Conservation (phyloP, 1,284 basidiomycete species). For the Ceratobasidium sp. region DNA sequence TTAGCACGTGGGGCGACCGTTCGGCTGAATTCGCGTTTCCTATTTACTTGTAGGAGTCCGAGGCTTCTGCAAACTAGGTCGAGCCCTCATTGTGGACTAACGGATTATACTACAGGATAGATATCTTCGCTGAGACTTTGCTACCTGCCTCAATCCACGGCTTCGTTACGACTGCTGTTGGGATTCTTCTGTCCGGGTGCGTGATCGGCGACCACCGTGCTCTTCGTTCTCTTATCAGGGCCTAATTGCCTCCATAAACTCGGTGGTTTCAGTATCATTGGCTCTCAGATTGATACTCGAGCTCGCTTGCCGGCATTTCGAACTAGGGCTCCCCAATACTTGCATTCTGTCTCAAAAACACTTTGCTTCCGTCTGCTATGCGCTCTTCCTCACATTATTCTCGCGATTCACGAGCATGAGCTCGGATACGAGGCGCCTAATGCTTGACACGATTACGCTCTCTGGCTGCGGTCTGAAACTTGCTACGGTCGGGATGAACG, state of each 20-base stretch:
- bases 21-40: slow-evolving; percentile 64
- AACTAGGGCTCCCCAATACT: slow-evolving; percentile 1
- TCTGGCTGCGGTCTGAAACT: slow-evolving; percentile 61
- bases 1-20: slow-evolving; percentile 61
- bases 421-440: slow-evolving; percentile 51
- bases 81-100: not conserved
- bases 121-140: slow-evolving; percentile 64
- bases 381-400: slow-evolving; percentile 57
- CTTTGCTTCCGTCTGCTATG: slow-evolving; percentile 59
- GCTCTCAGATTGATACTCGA: slow-evolving; percentile 61
- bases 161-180: slow-evolving; percentile 60
- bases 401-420: slow-evolving; percentile 47
- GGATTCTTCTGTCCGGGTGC: slow-evolving; percentile 53
- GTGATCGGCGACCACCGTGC: not conserved
- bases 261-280: slow-evolving; percentile 53
- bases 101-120: slow-evolving; percentile 52
- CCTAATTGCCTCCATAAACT: slow-evolving; percentile 57
- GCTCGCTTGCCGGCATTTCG: slow-evolving; percentile 61
- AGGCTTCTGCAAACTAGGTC: not conserved
- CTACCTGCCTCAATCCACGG: slow-evolving; percentile 66
- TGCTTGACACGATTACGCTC: slow-evolving; percentile 61
- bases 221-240: slow-evolving; percentile 17
- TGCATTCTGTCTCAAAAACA: slow-evolving; percentile 64
- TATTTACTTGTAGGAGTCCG: slow-evolving; percentile 57
- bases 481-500: slow-evolving; percentile 62